Conservation (phyloP, 2,329 filamentous ascomycete genomes). For the Trichothecium roseum region DNA sequence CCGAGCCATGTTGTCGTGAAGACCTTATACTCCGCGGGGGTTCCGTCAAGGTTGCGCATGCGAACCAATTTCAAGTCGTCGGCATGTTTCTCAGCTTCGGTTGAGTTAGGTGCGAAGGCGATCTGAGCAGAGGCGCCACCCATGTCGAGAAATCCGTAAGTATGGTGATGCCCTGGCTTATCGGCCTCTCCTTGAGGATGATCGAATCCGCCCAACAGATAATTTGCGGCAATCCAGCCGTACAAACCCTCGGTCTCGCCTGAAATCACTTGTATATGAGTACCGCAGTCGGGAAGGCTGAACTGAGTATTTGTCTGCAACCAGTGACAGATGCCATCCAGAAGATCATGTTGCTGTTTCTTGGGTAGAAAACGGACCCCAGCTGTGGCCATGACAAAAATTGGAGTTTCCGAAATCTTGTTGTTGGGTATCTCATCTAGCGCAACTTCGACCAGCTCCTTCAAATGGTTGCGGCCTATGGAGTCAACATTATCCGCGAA, state of each 20-base stretch:
- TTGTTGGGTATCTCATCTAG: constrained; percentile 65
- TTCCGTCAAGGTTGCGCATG: constrained; percentile 72
- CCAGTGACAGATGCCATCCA: constrained; percentile 75
- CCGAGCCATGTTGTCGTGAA: constrained; percentile 97
- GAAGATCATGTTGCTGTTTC: constrained; percentile 58
- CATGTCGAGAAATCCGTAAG: constrained; percentile 98
- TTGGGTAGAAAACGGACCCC: constrained; percentile 82
- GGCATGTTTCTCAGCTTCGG: constrained; percentile 80
- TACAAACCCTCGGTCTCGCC: constrained; percentile 94
- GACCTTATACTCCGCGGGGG: constrained; percentile 69
- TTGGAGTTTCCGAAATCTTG: constrained; percentile 72
- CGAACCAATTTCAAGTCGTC: constrained; percentile 81
- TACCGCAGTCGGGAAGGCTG: constrained; percentile 75
- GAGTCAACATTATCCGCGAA: constrained; percentile 68
- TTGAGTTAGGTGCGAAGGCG: constrained; percentile 88
- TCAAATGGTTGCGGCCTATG: constrained; percentile 74
- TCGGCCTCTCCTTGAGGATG: constrained; percentile 36
- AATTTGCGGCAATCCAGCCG: constrained; percentile 96
- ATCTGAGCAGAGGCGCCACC: constrained; percentile 96
- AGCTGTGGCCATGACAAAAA: constrained; percentile 92
- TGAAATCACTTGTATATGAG: constrained; percentile 88
- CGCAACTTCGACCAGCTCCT: constrained; percentile 72
- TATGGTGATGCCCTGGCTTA: constrained; percentile 59
- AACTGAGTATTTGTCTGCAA: constrained; percentile 69
- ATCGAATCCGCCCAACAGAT: constrained; percentile 86